These are phyloP conservation scores for Mesembryanthemum crystallinum DNA, from an alignment of 148 eudicot species.

Conservation along the genomic window DNA sequence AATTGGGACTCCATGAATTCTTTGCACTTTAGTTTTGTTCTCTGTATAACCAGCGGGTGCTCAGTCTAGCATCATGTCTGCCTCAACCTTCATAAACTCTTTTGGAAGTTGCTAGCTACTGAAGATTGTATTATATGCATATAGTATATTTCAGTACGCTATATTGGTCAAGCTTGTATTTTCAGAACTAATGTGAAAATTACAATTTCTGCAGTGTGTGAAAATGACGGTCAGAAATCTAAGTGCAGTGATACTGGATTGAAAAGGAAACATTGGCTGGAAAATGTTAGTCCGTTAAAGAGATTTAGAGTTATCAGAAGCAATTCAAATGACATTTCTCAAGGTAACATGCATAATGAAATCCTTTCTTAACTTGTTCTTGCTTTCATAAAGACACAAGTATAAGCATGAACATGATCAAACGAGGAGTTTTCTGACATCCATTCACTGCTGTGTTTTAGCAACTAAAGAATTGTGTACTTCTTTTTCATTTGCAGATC, in stretches of 20 bases:
- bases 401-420: too few relatives aligned
- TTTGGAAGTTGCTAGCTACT: neutral
- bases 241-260: constrained; percentile 20
- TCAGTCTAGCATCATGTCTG: neutral
- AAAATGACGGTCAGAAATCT: neutral
- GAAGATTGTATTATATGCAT: too few relatives aligned
- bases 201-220: constrained; percentile 23
- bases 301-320: constrained; percentile 31
- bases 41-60: neutral
- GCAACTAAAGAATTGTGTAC: neutral
- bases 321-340: constrained; percentile 23
- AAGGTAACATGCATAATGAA: neutral
- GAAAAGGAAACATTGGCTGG: constrained; percentile 53
- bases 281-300: constrained; percentile 38
- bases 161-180: neutral
- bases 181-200: neutral
- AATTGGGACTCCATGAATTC: neutral
- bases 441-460: too few relatives aligned
- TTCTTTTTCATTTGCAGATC: constrained; percentile 19
- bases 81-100: neutral
- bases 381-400: neutral
- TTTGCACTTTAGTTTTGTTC: neutral
- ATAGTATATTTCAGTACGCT: too few relatives aligned
- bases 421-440: too few relatives aligned
- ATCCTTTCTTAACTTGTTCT: neutral